These are phyloP conservation scores for Calocybe gambosa DNA, from an alignment of 1,284 basidiomycete species.

Conservation along the genomic window DNA sequence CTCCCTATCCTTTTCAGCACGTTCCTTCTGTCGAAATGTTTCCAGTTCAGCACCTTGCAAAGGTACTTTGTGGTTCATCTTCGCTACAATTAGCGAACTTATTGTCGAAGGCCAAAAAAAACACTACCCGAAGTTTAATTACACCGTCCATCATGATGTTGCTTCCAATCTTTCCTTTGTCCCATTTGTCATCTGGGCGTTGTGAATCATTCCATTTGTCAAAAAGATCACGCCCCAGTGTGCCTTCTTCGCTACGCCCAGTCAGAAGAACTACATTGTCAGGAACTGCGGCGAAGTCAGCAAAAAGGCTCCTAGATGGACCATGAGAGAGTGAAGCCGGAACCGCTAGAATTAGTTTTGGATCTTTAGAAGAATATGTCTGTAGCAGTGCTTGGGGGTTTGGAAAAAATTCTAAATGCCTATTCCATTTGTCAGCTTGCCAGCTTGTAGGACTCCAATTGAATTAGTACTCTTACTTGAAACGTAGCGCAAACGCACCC, in stretches of 20 bases:
- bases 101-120: constrained; percentile 3
- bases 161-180: constrained; percentile 82
- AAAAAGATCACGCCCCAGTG: constrained; percentile 76
- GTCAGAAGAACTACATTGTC: constrained; percentile 87
- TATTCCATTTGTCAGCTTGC: constrained; percentile 25
- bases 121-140: constrained; percentile 58
- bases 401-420: constrained; percentile 86
- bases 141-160: constrained; percentile 73
- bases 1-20: constrained; percentile 77
- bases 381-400: constrained; percentile 77
- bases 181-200: constrained; percentile 74
- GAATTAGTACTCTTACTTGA: constrained; percentile 43
- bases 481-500: constrained; percentile 70
- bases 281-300: constrained; percentile 74
- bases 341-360: constrained; percentile 91
- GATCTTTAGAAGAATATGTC: constrained; percentile 78
- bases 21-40: constrained; percentile 72
- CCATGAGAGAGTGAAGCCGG: constrained; percentile 92
- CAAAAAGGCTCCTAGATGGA: constrained; percentile 81
- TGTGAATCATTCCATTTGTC: constrained; percentile 84
- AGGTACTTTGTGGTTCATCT: constrained; percentile 88
- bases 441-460: constrained; percentile 4
- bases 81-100: neutral
- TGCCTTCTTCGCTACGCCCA: constrained; percentile 70
- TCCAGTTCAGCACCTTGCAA: constrained; percentile 85